Evolutionary conservation across 495 filamentous ascomycete genomes (phyloP).

Genomic region (Tuber umbilicatum): DNA sequence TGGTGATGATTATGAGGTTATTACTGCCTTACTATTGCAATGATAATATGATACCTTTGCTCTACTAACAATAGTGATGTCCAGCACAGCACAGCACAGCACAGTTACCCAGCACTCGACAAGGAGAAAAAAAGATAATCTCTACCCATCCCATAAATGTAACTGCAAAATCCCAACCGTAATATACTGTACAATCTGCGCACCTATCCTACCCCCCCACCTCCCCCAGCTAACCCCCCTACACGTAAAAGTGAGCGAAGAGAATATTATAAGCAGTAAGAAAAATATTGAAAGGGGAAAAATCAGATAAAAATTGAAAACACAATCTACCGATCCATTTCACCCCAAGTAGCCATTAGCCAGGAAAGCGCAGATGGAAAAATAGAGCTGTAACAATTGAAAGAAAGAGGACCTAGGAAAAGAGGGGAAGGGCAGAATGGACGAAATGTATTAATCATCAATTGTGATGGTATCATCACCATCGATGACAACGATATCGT

Average conservation of each 20-base stretch:
- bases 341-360: not conserved
- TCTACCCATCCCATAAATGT: constrained; percentile 4
- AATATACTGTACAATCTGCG: not conserved
- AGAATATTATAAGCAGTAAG: not conserved
- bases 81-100: not conserved
- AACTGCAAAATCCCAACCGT: not conserved
- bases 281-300: not conserved
- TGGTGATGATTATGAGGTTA: not conserved
- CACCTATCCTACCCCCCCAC: not conserved
- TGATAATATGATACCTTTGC: not conserved
- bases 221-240: not conserved
- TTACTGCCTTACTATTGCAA: not conserved
- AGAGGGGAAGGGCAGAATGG: not conserved
- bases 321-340: constrained; percentile 2
- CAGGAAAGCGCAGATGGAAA: not conserved
- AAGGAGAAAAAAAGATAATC: not conserved
- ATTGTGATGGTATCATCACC: constrained; percentile 50
- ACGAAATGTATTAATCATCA: constrained; percentile 14
- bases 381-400: not conserved
- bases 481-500: constrained; percentile 51
- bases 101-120: not conserved
- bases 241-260: not conserved
- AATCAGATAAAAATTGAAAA: not conserved
- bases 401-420: not conserved
- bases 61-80: not conserved